Conservation (phyloP, 2,329 filamentous ascomycete genomes). For the Cladosporium phlei region DNA sequence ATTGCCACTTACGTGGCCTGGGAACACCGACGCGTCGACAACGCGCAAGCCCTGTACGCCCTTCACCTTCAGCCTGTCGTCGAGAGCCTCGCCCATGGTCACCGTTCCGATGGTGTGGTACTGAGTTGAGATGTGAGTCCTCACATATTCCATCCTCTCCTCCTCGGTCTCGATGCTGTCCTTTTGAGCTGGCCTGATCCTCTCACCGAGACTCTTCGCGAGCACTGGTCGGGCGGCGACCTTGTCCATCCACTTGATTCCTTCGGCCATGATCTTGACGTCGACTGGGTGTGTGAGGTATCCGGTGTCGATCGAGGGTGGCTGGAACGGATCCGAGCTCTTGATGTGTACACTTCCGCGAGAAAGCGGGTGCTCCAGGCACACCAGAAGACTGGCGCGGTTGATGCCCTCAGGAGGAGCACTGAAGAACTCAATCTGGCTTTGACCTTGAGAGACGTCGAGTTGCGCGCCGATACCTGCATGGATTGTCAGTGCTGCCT, state of each 20-base stretch:
- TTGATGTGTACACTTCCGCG: slow-evolving; percentile 25
- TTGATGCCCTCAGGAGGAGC: slow-evolving; percentile 31
- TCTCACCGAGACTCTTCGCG: slow-evolving; percentile 36
- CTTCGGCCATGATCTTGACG: slow-evolving; percentile 33
- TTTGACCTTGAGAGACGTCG: slow-evolving; percentile 26
- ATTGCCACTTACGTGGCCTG: slow-evolving; percentile 30
- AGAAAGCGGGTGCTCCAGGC: slow-evolving; percentile 32
- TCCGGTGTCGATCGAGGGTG: slow-evolving; percentile 23
- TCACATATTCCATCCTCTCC: slow-evolving; percentile 20
- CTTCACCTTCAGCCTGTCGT: slow-evolving; percentile 34
- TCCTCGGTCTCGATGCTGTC: slow-evolving; percentile 18
- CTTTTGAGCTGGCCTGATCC: slow-evolving; percentile 31
- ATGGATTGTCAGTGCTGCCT: background rate
- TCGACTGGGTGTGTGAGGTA: slow-evolving; percentile 43
- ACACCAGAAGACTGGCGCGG: slow-evolving; percentile 27
- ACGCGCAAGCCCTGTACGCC: slow-evolving; percentile 35
- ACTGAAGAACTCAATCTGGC: slow-evolving; percentile 30
- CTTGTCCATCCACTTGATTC: slow-evolving; percentile 37
- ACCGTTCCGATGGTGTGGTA: slow-evolving; percentile 40
- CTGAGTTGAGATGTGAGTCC: slow-evolving; percentile 19
- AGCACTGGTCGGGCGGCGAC: slow-evolving; percentile 43
- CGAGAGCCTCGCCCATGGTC: slow-evolving; percentile 34
- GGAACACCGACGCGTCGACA: slow-evolving; percentile 34
- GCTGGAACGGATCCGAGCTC: slow-evolving; percentile 17
- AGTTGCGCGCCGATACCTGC: slow-evolving; percentile 28